Base-by-base conservation (phyloP, 768 basidiomycete genomes). In the Termitomyces sp. region DNA sequence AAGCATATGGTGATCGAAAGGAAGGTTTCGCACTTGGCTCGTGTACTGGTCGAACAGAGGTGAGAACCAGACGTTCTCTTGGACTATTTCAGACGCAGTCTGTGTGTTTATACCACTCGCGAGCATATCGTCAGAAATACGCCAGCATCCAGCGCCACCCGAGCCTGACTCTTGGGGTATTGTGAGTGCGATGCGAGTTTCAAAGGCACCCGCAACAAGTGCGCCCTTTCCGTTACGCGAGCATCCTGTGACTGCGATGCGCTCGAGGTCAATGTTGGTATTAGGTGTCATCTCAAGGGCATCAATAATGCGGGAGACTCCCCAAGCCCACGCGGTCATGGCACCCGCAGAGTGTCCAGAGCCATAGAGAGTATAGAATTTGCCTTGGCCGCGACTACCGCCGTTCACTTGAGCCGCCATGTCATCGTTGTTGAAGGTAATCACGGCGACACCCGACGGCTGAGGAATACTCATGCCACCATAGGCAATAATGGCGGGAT, bases 241-340 rank as follows among this genome's bases (percentile, higher is more conserved):
- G 69, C 85, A 86, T 9, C 85, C 84, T 5, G 83, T 83, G 47
- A 85, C 83, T 32, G 75, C 85, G 60, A 85, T 76, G 65, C 77
- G 76, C 40, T 70, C 70, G 34, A 78, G 66, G 69, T 86, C 77
- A 71, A 86, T 81, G 51, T 78, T 75, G 7, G 78, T 76, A 38
- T 69, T 59, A 31, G 83, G 76, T 0, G 79, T 82, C 31, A 69
- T 69, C 72, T 84, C 82, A 59, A 86, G 79, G n/a, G 78, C 82
- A 67, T 85, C 85, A 69, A 86, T 83, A 68, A 86, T 78, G 42
- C 85, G 82, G 59, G 77, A 76, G 53, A 85, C 79, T 63, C 82
- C 84, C 85, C 84, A 86, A 4, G 81, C 81, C 85, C 85, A 86
- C 2, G 85, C 84, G 17, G 77, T 83, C 82, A 85, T 81, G 9